Evolutionary conservation across 345 rosid species (phyloP).

Genomic region (Gossypium rotundifolium): DNA sequence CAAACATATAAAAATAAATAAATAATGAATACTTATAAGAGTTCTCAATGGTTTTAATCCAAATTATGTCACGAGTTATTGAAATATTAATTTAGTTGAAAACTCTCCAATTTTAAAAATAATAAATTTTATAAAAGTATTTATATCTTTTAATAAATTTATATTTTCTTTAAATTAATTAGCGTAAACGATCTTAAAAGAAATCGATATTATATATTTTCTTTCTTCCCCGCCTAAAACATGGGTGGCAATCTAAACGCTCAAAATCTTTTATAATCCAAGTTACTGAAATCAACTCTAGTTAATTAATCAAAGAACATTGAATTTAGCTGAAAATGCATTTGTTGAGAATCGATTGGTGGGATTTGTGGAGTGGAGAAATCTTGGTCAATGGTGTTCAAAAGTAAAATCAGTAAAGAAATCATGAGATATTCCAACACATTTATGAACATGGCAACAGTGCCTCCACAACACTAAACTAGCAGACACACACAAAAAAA

Average conservation of each 20-base stretch:
- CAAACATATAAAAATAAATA: no score
- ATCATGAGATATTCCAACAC: conserved; percentile 11
- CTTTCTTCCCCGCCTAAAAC: no score
- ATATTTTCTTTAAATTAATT: no score
- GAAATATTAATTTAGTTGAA: no score
- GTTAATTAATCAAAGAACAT: neutral
- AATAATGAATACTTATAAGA: no score
- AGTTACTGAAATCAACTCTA: neutral
- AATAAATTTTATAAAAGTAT: no score
- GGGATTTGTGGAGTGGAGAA: conserved; percentile 2
- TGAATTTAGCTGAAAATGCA: neutral
- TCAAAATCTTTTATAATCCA: neutral
- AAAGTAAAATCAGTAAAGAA: conserved; percentile 9
- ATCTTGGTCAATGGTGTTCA: neutral
- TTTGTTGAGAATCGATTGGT: neutral
- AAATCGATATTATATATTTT: no score
- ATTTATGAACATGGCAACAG: conserved; percentile 11
- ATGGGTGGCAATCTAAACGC: neutral
- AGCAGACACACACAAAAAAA: neutral
- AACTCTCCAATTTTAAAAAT: no score
- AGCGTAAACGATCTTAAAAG: no score
- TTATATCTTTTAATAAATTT: no score
- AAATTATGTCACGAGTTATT: no score
- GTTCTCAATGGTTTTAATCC: no score
- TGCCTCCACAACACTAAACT: conserved; percentile 3